Evolutionary conservation across 2,329 filamentous ascomycete species (phyloP).

Genomic region (Penicillium sp.): DNA sequence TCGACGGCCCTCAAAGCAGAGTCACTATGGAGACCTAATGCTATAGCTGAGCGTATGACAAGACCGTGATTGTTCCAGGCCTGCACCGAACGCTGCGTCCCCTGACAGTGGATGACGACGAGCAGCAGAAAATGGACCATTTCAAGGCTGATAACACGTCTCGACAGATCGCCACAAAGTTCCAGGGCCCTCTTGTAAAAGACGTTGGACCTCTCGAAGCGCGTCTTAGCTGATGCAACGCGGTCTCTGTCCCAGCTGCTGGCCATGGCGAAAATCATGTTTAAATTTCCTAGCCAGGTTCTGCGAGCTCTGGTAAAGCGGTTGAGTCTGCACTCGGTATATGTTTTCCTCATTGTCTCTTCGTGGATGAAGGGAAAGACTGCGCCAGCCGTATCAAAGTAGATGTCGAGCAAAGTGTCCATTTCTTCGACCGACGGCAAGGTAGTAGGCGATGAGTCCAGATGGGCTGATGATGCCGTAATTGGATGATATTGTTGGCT

Average conservation of each 20-base stretch:
- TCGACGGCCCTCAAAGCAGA: too few species aligned
- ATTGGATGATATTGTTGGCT: too few species aligned
- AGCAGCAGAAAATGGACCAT: conserved; percentile 11
- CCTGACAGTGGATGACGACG: conserved; percentile 8
- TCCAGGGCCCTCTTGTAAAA: conserved; percentile 28
- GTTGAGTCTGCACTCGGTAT: conserved; percentile 1
- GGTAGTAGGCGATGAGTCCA: conserved; percentile 4
- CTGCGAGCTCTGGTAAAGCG: conserved; percentile 26
- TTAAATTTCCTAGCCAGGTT: conserved; percentile 38
- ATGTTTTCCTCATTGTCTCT: conserved; percentile 6
- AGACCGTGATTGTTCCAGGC: too few species aligned
- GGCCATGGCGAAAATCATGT: conserved; percentile 36
- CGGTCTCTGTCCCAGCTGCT: conserved; percentile 17
- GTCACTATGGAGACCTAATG: too few species aligned
- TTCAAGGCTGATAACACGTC: conserved; percentile 6
- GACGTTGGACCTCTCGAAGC: conserved; percentile 20
- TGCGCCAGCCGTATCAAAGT: conserved; percentile 2
- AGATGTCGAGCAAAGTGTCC: conserved; percentile 8
- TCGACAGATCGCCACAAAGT: conserved; percentile 24
- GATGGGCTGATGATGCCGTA: conserved; percentile 1
- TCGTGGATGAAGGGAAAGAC: conserved; percentile 9
- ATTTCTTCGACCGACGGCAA: conserved; percentile 9
- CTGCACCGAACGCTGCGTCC: background rate
- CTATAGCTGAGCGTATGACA: too few species aligned
- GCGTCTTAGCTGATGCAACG: conserved; percentile 12